These are phyloP conservation scores for Pythium brassicae DNA, from an alignment of 352 stramenopile genomes.

Conservation along the genomic window DNA sequence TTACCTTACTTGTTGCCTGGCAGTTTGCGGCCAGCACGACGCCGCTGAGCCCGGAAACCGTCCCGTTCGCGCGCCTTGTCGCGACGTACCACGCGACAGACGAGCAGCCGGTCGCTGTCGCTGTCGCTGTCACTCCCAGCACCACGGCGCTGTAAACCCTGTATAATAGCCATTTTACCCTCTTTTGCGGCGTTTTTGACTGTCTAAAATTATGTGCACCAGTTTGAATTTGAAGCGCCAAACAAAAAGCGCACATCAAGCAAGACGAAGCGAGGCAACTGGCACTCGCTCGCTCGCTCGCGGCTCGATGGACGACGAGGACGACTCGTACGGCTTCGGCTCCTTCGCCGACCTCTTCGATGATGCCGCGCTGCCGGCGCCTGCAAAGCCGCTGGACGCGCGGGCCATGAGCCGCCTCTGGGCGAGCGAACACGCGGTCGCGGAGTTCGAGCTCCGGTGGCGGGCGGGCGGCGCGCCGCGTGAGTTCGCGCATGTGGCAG, in stretches of 20 bases:
- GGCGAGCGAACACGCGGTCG: slow-evolving; percentile 38
- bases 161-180: not conserved
- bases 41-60: slow-evolving; percentile 28
- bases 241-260: not conserved
- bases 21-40: slow-evolving; percentile 52
- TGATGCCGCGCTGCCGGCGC: not conserved
- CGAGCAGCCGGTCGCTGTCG: slow-evolving; percentile 9
- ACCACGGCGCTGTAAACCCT: not conserved
- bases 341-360: slow-evolving; percentile 64
- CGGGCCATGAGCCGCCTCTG: slow-evolving; percentile 36
- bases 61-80: slow-evolving; percentile 60
- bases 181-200: not conserved
- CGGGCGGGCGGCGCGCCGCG: slow-evolving; percentile 4
- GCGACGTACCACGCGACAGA: slow-evolving; percentile 31
- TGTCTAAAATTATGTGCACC: not conserved
- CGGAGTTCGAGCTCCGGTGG: slow-evolving; percentile 30
- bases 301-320: slow-evolving; percentile 43
- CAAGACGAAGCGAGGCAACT: not conserved
- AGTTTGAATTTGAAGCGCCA: slow-evolving; percentile 6
- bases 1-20: not conserved
- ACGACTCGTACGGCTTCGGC: slow-evolving; percentile 67
- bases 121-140: slow-evolving; percentile 1
- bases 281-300: too few relatives aligned
- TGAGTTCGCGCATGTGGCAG: slow-evolving; percentile 43
- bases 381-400: slow-evolving; percentile 23